Conservation (phyloP, 2,329 filamentous ascomycete species). For the Diaporthe vexans region DNA sequence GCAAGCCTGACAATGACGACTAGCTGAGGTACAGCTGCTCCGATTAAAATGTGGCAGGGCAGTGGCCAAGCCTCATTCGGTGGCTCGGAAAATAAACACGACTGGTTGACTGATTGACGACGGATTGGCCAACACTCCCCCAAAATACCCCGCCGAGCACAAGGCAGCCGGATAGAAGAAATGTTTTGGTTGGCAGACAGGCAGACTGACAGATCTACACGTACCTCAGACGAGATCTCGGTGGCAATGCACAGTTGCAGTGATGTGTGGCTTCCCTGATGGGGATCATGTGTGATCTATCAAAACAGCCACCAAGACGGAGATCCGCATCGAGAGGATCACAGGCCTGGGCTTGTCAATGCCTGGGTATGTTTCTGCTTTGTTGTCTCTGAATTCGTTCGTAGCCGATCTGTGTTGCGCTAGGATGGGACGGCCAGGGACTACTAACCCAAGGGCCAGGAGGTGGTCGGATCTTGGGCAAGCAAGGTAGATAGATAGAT, state of each 20-base stretch:
- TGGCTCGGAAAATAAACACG: constrained; percentile 17
- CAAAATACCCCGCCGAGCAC: constrained; percentile 14
- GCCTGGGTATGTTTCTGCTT: neutral
- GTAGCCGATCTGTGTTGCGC: neutral
- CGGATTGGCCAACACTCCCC: neutral
- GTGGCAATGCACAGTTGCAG: neutral
- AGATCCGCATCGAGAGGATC: constrained; percentile 24
- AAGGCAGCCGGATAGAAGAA: constrained; percentile 24
- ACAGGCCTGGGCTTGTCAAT: neutral
- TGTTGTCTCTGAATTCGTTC: neutral
- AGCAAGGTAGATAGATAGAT: neutral
- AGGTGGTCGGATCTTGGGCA: constrained; percentile 2
- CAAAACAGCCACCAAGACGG: constrained; percentile 15
- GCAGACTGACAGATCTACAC: neutral
- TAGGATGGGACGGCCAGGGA: neutral
- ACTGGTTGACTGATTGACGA: neutral
- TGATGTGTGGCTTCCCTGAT: constrained; percentile 16
- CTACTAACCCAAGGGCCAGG: neutral
- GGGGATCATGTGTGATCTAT: constrained; percentile 25
- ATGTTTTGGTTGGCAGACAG: neutral
- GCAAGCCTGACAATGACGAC: constrained; percentile 9
- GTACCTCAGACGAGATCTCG: constrained; percentile 22
- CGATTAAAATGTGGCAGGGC: constrained; percentile 28
- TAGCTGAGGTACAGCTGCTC: constrained; percentile 4
- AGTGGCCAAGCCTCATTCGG: constrained; percentile 20